phyloP scores from a whole-genome alignment of 345 rosid species.

The Erodium maritimum region DNA sequence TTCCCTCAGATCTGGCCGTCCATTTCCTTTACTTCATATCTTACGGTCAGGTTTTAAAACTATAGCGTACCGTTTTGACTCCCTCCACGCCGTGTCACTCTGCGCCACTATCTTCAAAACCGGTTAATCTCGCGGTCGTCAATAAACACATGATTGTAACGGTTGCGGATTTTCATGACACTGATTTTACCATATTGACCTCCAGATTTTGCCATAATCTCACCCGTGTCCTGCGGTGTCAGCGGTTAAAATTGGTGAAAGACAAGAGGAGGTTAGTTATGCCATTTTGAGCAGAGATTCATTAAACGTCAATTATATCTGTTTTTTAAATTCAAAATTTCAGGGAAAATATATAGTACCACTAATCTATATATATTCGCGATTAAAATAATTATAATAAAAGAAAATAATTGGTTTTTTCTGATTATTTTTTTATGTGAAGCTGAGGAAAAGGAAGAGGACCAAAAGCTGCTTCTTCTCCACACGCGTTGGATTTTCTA shows the following conservation, averaged over 20 bases:
- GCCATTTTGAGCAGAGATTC: too few relatives aligned
- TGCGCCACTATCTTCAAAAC: neutral
- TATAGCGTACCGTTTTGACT: neutral
- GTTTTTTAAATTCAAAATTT: slow-evolving; percentile 31
- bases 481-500: slow-evolving; percentile 28
- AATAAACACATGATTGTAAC: neutral
- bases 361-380: neutral
- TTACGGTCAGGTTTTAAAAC: neutral
- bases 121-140: too few relatives aligned
- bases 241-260: neutral
- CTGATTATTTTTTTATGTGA: neutral
- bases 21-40: neutral
- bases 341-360: slow-evolving; percentile 8
- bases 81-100: neutral
- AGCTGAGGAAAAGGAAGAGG: slow-evolving; percentile 11
- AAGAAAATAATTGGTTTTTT: neutral
- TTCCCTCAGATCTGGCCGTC: neutral
- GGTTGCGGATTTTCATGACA: neutral
- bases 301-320: slow-evolving; percentile 5
- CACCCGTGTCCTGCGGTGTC: too few relatives aligned
- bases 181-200: neutral
- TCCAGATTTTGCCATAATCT: neutral
- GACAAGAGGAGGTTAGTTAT: neutral
- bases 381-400: neutral
- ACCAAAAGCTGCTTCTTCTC: slow-evolving; percentile 39